Evolutionary conservation across 441 rosid genomes (phyloP).

Genomic region (Gossypium schwendimanii): DNA sequence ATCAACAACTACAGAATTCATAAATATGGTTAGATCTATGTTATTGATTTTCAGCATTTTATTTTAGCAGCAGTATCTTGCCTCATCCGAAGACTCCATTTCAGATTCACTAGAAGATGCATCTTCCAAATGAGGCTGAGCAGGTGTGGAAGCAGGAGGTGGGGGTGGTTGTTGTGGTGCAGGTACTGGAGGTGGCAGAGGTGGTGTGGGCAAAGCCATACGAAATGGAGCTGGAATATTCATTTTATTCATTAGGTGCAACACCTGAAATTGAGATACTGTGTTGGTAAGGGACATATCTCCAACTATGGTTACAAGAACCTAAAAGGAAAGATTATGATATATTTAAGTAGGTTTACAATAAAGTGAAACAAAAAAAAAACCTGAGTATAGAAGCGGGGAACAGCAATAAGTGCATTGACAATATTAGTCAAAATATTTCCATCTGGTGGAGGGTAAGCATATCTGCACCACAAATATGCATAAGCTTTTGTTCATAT

Average conservation of each 20-base stretch:
- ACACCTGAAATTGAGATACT: constrained; percentile 42
- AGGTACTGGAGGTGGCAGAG: constrained; percentile 59
- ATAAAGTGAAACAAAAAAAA: not conserved
- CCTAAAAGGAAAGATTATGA: not conserved
- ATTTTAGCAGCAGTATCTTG: constrained; percentile 18
- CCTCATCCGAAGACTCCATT: constrained; percentile 90
- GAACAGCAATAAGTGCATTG: constrained; percentile 94
- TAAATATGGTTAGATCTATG: not conserved
- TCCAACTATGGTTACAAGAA: not conserved
- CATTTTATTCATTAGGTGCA: constrained; percentile 99
- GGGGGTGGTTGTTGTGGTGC: constrained; percentile 39
- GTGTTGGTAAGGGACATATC: constrained; percentile 1
- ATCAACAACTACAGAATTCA: constrained; percentile 10
- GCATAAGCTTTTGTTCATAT: not conserved
- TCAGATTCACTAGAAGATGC: constrained; percentile 81
- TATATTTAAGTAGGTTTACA: constrained; percentile 6
- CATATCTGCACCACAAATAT: constrained; percentile 55
- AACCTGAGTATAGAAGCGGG: constrained; percentile 93
- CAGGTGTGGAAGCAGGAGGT: constrained; percentile 24
- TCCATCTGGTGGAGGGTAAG: constrained; percentile 95
- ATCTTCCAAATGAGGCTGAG: constrained; percentile 36
- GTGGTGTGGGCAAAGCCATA: constrained; percentile 89
- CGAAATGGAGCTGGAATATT: constrained; percentile 96
- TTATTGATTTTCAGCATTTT: constrained; percentile 7
- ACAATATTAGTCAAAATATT: constrained; percentile 90